Base-by-base conservation (phyloP, 225 moss, liverwort and hornwort genomes). In the Marchantia polymorpha region DNA sequence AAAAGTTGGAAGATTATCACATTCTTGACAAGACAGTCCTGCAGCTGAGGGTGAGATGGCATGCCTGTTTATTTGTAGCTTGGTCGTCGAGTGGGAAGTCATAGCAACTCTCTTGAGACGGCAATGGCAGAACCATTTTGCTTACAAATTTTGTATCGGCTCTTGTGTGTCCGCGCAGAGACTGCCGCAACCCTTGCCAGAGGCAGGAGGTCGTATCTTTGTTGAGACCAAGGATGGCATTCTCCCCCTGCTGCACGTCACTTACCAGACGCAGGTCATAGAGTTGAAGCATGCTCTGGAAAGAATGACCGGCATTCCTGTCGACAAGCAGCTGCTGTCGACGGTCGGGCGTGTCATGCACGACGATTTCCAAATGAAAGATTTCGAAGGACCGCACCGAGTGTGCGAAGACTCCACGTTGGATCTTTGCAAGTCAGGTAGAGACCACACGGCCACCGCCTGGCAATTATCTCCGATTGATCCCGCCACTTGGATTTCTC, bases 391-490 rank as follows among this genome's bases (percentile, higher is more conserved):
- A 12, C 78, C 90, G 51, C 89, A 97, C 73, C 87, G 85, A 50
- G 82, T 97, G 27, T 91, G 85, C 69, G 92, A 94, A 77, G 94
- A 97, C 76, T 93, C 94, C 29, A 88, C 89, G 10, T 81, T 97
- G 47, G 96, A 97, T 73, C 92, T 97, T 26, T 97, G 94, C 83
- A 92, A 89, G 81, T 97, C 96, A 91, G 96, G 96, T 96, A 69
- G 39, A 39, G 39, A 39, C 27, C 6, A 66, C 7, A 66, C 26
- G 25, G 31, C 14, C 29, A 12, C 67, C 27, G 12, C 23, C 23
- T 67, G 3, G 10, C 67, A 13, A 4, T 25, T 10, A 26, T 67
- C 67, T 67, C 12, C 20, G 67, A 26, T 13, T 0, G 67, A 26
- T 5, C 6, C 3, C 7, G 67, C 29, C 8, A 8, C 1, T 27